Evolutionary conservation across 208 protist genomes (phyloP), one percentile per base, ranked within the genome.

Genomic region (Trypanosoma cruzi): DNA sequence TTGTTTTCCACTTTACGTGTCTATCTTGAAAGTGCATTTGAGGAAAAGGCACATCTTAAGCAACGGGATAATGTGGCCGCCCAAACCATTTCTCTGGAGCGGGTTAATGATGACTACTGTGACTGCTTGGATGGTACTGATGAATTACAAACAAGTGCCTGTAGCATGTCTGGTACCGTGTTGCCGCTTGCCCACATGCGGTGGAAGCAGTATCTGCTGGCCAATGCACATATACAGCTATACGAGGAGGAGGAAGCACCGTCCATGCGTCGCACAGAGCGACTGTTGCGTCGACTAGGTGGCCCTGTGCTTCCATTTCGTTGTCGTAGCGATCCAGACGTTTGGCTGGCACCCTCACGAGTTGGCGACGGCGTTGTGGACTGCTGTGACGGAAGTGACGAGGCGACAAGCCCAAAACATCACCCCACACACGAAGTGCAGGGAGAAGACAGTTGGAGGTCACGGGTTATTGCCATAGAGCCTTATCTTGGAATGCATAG

Each of bases 71-170:
- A 92, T 71, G 44, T 75, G 7, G 86, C 82, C n/a, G 71, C 77
- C 8, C 82, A 90, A 70, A 57, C 53, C 34, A 86, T 95, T 55
- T 73, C 72, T 0, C 79, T 95, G 4, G 8, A 60, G 14, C 68
- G 70, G 59, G 54, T 95, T 24, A 88, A 90, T 73, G 89, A 92
- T 64, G 84, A 95, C 73, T 95, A 95, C 77, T 95, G 89, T 77
- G 89, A 95, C 70, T 95, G 86, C 68, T 31, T 86, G 4, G 89
- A 95, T 60, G 89, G 86, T 7, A 89, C 82, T 0, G 86, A 95
- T 57, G 89, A 95, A 72, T 61, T 88, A 31, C 74, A 85, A 55
- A 92, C 89, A 16, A 88, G 77, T 58, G 89, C 86, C 34, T 95
- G 86, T 68, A 91, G 84, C 40, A 92, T 90, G 84, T 77, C 81